phyloP scores from a whole-genome alignment of 768 basidiomycete genomes.

The Leccinum imitatum region DNA sequence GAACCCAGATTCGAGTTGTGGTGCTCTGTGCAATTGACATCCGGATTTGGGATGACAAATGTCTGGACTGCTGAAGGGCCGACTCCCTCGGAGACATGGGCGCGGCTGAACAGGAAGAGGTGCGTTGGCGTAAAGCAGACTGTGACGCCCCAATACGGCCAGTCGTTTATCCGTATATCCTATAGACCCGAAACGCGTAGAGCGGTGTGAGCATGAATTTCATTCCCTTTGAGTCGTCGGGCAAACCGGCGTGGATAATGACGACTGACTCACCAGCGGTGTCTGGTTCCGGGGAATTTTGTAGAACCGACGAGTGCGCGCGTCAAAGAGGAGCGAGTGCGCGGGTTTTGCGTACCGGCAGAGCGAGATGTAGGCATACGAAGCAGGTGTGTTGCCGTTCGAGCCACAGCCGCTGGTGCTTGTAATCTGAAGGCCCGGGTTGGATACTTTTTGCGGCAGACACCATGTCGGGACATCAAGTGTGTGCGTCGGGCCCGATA shows the following conservation, averaged over 20 bases:
- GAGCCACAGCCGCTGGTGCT: neutral
- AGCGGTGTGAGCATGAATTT: too few relatives aligned
- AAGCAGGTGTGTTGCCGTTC: slow-evolving; percentile 5
- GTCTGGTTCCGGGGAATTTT: slow-evolving; percentile 22
- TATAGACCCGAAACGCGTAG: neutral
- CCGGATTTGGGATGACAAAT: slow-evolving; percentile 13
- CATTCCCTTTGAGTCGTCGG: too few relatives aligned
- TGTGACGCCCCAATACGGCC: slow-evolving; percentile 10
- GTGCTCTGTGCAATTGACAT: too few relatives aligned
- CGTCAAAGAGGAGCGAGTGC: slow-evolving; percentile 18
- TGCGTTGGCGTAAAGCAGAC: slow-evolving; percentile 13
- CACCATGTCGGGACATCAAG: slow-evolving; percentile 15
- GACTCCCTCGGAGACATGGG: slow-evolving; percentile 8
- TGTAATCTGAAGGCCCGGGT: slow-evolving; percentile 7
- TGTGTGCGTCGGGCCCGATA: slow-evolving; percentile 3
- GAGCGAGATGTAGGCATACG: slow-evolving; percentile 17
- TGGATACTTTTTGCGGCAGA: slow-evolving; percentile 8
- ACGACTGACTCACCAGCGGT: slow-evolving; percentile 5
- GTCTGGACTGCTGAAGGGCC: slow-evolving; percentile 17
- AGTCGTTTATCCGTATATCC: slow-evolving; percentile 16
- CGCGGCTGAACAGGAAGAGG: slow-evolving; percentile 13
- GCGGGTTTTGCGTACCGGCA: slow-evolving; percentile 5
- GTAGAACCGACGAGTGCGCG: slow-evolving; percentile 13
- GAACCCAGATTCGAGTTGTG: neutral
- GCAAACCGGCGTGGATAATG: too few relatives aligned